phyloP scores from a whole-genome alignment of 2,329 filamentous ascomycete species.

The Paracorniculantispora psalliotae region DNA sequence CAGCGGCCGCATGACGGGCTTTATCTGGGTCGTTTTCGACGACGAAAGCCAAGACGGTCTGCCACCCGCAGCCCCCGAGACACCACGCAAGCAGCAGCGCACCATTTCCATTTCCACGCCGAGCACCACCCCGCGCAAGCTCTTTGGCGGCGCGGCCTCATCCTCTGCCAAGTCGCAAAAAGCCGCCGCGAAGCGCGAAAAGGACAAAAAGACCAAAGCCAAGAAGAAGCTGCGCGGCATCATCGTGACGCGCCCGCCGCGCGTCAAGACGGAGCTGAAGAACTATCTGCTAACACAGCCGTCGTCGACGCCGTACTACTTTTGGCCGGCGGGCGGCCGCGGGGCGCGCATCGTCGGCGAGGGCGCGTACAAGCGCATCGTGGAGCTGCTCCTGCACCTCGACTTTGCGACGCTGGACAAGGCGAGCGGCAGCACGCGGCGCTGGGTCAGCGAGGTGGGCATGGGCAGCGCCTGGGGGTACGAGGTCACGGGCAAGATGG shows the following conservation, averaged over 20 bases:
- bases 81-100: constrained; percentile 28
- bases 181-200: constrained; percentile 11
- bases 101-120: constrained; percentile 23
- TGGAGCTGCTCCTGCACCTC: constrained; percentile 65
- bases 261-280: constrained; percentile 55
- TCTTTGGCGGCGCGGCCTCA: constrained; percentile 24
- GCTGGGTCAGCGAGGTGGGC: constrained; percentile 66
- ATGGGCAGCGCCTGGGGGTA: constrained; percentile 49
- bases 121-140: constrained; percentile 29
- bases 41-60: constrained; percentile 28
- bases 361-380: constrained; percentile 59
- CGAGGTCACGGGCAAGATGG: constrained; percentile 41
- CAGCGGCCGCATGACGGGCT: constrained; percentile 84
- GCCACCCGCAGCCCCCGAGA: constrained; percentile 22
- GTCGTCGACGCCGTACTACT: constrained; percentile 56
- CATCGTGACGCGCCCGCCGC: constrained; percentile 60
- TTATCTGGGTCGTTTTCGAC: constrained; percentile 88
- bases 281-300: constrained; percentile 47
- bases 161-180: neutral
- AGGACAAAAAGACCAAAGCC: constrained; percentile 38
- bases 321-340: constrained; percentile 58
- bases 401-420: constrained; percentile 66
- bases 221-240: constrained; percentile 45
- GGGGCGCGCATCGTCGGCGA: constrained; percentile 61
- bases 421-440: constrained; percentile 58